Conservation (phyloP, 129 eudicot species). For the Centaurea solstitialis region DNA sequence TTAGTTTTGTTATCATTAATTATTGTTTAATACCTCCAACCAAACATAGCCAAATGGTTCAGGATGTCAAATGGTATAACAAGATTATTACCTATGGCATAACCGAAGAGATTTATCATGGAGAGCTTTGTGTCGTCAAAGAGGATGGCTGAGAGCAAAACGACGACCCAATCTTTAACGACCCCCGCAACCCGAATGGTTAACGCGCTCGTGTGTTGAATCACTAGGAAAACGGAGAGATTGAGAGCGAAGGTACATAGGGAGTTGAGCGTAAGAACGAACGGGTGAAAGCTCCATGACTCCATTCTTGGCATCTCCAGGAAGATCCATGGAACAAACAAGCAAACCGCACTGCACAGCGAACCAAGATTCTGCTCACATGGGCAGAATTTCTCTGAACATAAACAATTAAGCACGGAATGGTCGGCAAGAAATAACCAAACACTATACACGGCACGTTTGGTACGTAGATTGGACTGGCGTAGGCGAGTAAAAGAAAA, state of each 20-base stretch:
- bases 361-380: constrained; percentile 30
- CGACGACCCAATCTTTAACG: constrained; percentile 93
- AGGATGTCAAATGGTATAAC: neutral
- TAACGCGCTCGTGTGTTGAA: constrained; percentile 81
- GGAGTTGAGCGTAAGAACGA: constrained; percentile 67
- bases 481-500: too few relatives aligned
- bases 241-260: constrained; percentile 84
- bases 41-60: too few relatives aligned
- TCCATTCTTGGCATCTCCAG: constrained; percentile 87
- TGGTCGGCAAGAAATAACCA: constrained; percentile 3
- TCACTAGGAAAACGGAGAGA: constrained; percentile 82
- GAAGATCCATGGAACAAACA: constrained; percentile 85
- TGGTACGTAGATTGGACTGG: neutral
- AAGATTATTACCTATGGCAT: constrained; percentile 67
- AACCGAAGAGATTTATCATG: constrained; percentile 61
- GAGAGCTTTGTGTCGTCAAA: constrained; percentile 90
- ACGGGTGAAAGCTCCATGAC: constrained; percentile 71
- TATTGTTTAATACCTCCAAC: too few relatives aligned
- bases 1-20: too few relatives aligned
- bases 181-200: constrained; percentile 95
- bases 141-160: constrained; percentile 73
- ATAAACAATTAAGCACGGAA: constrained; percentile 8
- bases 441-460: neutral
- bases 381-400: constrained; percentile 6
- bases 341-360: constrained; percentile 77